Evolutionary conservation across 257 asterid species (phyloP).

Genomic region (Nicotiana obtusifolia): DNA sequence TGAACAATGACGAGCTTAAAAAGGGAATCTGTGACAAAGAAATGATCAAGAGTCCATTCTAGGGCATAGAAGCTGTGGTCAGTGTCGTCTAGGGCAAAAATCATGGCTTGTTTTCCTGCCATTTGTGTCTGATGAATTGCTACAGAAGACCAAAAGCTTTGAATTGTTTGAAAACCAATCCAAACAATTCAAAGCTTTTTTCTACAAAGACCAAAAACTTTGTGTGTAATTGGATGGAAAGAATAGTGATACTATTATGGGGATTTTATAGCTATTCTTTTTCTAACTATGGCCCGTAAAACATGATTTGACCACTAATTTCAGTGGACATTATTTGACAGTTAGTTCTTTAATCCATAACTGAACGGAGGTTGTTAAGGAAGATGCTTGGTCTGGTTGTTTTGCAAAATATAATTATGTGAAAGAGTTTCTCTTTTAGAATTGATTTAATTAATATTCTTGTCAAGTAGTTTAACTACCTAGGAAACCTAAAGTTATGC

Average conservation of each 20-base stretch:
- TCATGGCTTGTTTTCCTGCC: neutral
- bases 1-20: constrained; percentile 62
- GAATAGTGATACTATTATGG: neutral
- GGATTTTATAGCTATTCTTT: neutral
- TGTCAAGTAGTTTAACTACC: neutral
- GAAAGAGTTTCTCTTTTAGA: neutral
- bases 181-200: neutral
- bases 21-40: constrained; percentile 33
- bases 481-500: too few species aligned
- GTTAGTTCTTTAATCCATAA: neutral
- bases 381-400: neutral
- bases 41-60: constrained; percentile 70
- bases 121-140: neutral
- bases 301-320: neutral
- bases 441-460: neutral
- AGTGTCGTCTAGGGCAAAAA: constrained; percentile 50
- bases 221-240: neutral
- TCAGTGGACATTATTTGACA: neutral
- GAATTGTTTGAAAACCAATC: neutral
- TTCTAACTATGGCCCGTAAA: neutral
- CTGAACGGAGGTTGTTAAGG: neutral
- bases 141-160: neutral
- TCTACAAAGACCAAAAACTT: neutral
- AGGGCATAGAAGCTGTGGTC: constrained; percentile 66
- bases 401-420: neutral